Evolutionary conservation across 2,329 filamentous ascomycete species (phyloP).

Genomic region (Ophiognomonia clavigignenti-juglandacearum): DNA sequence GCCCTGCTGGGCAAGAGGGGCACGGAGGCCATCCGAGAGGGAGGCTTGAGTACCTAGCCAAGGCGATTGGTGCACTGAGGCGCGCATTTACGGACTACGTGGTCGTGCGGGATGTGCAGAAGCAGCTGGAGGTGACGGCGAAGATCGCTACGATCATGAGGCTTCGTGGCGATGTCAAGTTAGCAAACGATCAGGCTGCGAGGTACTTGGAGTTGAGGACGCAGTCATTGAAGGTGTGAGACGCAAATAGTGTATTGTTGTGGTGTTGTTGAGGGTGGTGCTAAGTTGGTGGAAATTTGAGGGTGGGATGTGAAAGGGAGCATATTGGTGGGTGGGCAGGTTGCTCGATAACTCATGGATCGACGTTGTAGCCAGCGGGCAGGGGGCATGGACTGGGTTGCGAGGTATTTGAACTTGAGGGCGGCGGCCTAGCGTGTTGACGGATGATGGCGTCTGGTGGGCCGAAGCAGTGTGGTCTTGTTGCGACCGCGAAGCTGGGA

Average conservation of each 20-base stretch:
- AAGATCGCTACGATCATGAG: constrained; percentile 78
- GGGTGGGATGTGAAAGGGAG: no score
- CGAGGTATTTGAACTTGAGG: no score
- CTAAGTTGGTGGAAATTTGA: no score
- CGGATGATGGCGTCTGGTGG: no score
- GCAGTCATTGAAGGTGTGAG: constrained; percentile 22
- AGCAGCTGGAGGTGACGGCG: constrained; percentile 72
- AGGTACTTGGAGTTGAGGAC: constrained; percentile 57
- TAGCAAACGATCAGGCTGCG: constrained; percentile 63
- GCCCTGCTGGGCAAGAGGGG: neutral
- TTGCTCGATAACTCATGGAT: no score
- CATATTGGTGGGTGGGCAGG: no score
- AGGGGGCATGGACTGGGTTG: no score
- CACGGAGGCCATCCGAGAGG: constrained; percentile 29
- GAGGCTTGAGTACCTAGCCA: constrained; percentile 52
- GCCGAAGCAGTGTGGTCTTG: no score
- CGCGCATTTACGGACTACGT: constrained; percentile 61
- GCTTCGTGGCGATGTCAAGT: constrained; percentile 56
- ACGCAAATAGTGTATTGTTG: no score
- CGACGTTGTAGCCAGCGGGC: no score
- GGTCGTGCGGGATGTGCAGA: constrained; percentile 60
- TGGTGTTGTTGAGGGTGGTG: neutral
- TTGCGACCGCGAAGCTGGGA: no score
- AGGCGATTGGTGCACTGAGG: constrained; percentile 57
- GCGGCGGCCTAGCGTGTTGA: no score